A percentile compares a stretch with the other conserved stretches of the same genome.
These are phyloP conservation scores for Stephanodiscus minutulus DNA, from an alignment of 108 stramenopile genomes.

Conservation along the genomic window DNA sequence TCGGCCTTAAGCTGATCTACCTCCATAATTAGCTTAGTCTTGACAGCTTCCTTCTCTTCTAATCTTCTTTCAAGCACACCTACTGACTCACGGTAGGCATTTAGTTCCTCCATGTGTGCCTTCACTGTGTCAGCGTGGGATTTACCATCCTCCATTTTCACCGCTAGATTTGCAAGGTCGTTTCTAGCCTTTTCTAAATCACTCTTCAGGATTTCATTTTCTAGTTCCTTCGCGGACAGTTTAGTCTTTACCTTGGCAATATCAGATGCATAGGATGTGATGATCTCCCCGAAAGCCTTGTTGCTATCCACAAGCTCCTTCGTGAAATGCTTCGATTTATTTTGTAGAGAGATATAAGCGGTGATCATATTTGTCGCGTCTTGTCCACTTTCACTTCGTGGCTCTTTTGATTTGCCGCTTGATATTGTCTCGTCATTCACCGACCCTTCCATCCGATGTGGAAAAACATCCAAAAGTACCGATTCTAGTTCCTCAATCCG, in stretches of 20 bases:
- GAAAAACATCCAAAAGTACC: constrained; percentile 4
- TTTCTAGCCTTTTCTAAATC: neutral
- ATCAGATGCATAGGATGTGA: neutral
- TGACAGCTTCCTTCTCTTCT: neutral
- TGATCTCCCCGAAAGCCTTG: neutral
- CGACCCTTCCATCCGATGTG: neutral
- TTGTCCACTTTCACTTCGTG: neutral
- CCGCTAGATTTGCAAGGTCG: neutral
- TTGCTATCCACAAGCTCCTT: constrained; percentile 1
- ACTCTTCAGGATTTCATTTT: neutral
- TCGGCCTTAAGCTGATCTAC: constrained; percentile 29
- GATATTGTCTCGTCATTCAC: neutral
- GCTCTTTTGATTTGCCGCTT: neutral
- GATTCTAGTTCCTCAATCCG: neutral
- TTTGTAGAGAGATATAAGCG: neutral
- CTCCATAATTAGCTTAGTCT: constrained; percentile 13
- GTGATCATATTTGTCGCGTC: neutral
- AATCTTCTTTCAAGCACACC: neutral
- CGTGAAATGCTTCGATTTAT: neutral
- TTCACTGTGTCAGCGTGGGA: neutral
- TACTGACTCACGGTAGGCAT: constrained; percentile 2
- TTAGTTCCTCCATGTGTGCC: neutral
- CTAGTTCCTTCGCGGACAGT: neutral
- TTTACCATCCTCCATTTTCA: neutral
- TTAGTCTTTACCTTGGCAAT: neutral